Conservation (phyloP, 129 eudicot genomes). For the Artemisia argyi region DNA sequence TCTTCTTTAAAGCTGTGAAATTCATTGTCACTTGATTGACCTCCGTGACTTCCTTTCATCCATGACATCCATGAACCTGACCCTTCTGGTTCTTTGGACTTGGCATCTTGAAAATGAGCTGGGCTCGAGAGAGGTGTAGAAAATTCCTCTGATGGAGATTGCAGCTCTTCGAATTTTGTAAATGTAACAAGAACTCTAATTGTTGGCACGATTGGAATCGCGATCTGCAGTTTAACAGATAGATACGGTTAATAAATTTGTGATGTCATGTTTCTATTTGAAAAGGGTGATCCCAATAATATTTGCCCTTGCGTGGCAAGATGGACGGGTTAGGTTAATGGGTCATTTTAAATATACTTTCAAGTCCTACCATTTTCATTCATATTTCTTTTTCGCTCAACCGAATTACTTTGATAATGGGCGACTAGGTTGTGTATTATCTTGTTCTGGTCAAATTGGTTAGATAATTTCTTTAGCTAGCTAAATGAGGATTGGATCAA, state of each 20-base stretch:
- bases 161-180: slow-evolving; percentile 94
- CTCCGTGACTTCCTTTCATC: slow-evolving; percentile 87
- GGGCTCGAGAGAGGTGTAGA: slow-evolving; percentile 92
- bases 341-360: no score
- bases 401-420: no score
- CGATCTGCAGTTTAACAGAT: slow-evolving; percentile 41
- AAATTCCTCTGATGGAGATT: slow-evolving; percentile 77
- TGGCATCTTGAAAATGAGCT: slow-evolving; percentile 88
- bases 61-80: slow-evolving; percentile 92
- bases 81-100: slow-evolving; percentile 71
- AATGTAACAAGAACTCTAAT: slow-evolving; percentile 88
- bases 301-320: neutral
- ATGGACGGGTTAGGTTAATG: no score
- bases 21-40: slow-evolving; percentile 63
- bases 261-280: neutral
- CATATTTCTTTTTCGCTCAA: no score
- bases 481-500: no score
- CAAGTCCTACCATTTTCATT: no score
- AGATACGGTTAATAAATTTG: neutral
- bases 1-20: slow-evolving; percentile 57
- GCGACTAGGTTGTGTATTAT: no score
- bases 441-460: no score
- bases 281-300: neutral
- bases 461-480: no score
- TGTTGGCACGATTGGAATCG: slow-evolving; percentile 93